phyloP scores from a whole-genome alignment of 768 basidiomycete species.

The Suillus occidentalis region DNA sequence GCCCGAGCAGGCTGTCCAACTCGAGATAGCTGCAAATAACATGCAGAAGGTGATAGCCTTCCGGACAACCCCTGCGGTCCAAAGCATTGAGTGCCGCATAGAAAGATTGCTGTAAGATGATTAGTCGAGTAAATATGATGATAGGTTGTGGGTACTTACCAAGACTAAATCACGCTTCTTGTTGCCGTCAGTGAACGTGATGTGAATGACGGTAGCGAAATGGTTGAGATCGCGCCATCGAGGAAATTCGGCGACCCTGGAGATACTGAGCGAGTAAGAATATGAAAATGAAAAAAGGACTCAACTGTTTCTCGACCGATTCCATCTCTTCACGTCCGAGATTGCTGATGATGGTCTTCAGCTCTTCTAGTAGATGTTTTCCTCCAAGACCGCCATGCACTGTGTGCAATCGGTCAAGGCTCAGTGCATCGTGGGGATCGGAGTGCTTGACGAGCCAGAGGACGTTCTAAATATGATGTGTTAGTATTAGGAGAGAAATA shows the following conservation, averaged over 20 bases:
- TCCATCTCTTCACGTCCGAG: background rate
- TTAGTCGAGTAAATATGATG: background rate
- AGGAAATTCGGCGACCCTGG: background rate
- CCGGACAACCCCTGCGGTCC: background rate
- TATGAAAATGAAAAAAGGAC: background rate
- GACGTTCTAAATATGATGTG: slow-evolving; percentile 15
- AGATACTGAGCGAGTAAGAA: background rate
- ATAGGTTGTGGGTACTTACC: slow-evolving; percentile 18
- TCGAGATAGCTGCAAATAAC: slow-evolving; percentile 33
- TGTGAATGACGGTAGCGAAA: slow-evolving; percentile 8
- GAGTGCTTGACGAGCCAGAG: slow-evolving; percentile 1
- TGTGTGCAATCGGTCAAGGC: background rate
- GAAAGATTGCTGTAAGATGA: background rate
- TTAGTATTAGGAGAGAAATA: slow-evolving; percentile 11
- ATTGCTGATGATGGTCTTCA: background rate
- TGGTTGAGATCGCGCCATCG: background rate
- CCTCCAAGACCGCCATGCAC: slow-evolving; percentile 11
- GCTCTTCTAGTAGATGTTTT: background rate
- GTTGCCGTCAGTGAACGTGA: slow-evolving; percentile 33
- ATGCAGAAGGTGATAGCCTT: slow-evolving; percentile 27
- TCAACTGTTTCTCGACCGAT: background rate
- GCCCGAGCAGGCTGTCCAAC: slow-evolving; percentile 27
- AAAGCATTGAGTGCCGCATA: slow-evolving; percentile 7
- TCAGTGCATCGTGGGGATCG: slow-evolving; percentile 1
- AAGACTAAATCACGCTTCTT: slow-evolving; percentile 37